Evolutionary conservation across 768 basidiomycete species (phyloP).

Genomic region (Kwoniella shandongensis): DNA sequence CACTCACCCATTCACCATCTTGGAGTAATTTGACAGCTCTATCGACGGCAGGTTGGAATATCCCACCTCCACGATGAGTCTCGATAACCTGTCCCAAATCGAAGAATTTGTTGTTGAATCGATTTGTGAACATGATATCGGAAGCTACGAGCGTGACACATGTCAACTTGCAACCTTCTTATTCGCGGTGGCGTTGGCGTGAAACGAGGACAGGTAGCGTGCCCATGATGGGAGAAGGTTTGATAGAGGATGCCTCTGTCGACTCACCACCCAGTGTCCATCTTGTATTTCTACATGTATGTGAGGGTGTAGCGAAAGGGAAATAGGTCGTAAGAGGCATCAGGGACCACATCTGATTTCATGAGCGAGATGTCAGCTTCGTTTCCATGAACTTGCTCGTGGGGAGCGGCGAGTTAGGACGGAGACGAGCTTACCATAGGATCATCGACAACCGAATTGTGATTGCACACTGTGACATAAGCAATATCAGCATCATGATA

Average conservation of each 20-base stretch:
- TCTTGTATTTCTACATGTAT: slow-evolving; percentile 57
- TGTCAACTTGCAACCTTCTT: neutral
- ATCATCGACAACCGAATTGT: slow-evolving; percentile 72
- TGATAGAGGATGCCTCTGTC: too few relatives aligned
- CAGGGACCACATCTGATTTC: slow-evolving; percentile 78
- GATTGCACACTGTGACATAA: slow-evolving; percentile 73
- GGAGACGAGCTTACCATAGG: slow-evolving; percentile 39
- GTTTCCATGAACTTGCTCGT: slow-evolving; percentile 57
- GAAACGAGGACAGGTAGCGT: too few relatives aligned
- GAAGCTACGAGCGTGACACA: slow-evolving; percentile 24
- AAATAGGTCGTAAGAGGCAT: slow-evolving; percentile 47
- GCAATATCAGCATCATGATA: slow-evolving; percentile 8
- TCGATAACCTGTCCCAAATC: slow-evolving; percentile 85
- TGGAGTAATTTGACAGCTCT: slow-evolving; percentile 77
- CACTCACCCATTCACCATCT: slow-evolving; percentile 77
- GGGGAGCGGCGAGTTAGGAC: neutral
- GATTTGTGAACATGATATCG: slow-evolving; percentile 92
- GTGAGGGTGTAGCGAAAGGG: slow-evolving; percentile 36
- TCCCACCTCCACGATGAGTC: slow-evolving; percentile 84
- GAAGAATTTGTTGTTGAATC: slow-evolving; percentile 86
- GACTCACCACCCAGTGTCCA: slow-evolving; percentile 76
- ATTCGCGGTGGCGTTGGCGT: neutral
- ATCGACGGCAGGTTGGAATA: slow-evolving; percentile 84
- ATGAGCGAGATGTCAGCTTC: slow-evolving; percentile 59
- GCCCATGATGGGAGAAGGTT: slow-evolving; percentile 5